These are phyloP conservation scores for Phanerodontia chrysosporium DNA, from an alignment of 768 basidiomycete species.

Conservation along the genomic window DNA sequence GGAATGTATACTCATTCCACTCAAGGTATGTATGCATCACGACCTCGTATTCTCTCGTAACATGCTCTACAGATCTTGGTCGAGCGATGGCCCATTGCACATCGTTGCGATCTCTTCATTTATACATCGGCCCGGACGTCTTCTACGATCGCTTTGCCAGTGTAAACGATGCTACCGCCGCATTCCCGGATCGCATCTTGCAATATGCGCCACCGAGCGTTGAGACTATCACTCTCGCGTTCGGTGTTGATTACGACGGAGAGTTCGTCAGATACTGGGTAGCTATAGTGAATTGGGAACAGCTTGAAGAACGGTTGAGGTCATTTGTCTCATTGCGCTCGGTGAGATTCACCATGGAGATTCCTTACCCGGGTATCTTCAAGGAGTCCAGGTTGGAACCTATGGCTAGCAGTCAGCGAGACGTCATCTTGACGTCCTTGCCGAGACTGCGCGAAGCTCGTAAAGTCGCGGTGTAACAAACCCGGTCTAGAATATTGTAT, in stretches of 20 bases:
- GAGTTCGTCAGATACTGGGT: neutral
- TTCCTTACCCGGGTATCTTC: neutral
- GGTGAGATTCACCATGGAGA: neutral
- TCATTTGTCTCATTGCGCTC: neutral
- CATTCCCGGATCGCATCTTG: neutral
- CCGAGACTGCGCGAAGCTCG: neutral
- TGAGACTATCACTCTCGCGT: neutral
- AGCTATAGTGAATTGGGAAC: neutral
- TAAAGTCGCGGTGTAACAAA: neutral
- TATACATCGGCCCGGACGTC: neutral
- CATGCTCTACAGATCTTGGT: neutral
- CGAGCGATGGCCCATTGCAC: neutral
- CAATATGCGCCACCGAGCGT: neutral
- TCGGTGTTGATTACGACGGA: neutral
- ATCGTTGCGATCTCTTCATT: neutral
- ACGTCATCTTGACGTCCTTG: neutral
- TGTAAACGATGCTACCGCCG: neutral
- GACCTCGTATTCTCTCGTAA: neutral
- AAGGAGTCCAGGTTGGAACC: neutral
- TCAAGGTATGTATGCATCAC: neutral
- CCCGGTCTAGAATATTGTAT: no score
- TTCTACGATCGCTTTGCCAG: conserved; percentile 1
- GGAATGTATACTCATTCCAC: neutral
- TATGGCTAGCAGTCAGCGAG: neutral
- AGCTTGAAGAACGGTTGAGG: neutral